Percentiles rank a stretch among this genome's conserved stretches.
phyloP scores from a whole-genome alignment of 192 early-diverging fungal species.

The Gaertneriomyces sp. region DNA sequence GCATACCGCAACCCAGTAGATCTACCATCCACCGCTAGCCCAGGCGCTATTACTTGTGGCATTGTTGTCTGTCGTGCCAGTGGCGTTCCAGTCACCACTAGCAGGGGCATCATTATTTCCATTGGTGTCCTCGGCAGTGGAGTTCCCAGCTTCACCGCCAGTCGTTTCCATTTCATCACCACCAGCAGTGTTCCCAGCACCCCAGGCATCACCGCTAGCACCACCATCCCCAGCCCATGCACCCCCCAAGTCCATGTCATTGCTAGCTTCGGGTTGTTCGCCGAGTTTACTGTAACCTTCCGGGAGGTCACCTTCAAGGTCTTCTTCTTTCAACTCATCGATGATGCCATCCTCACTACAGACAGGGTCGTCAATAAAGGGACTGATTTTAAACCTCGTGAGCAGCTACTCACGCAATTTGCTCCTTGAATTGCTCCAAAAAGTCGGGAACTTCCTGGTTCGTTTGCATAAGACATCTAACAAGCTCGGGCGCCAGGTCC shows the following conservation, averaged over 20 bases:
- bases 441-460: slow-evolving; percentile 75
- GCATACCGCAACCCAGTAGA: too few species aligned
- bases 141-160: neutral
- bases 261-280: neutral
- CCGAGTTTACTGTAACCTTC: slow-evolving; percentile 15
- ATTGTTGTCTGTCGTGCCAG: neutral
- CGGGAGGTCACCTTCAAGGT: slow-evolving; percentile 27
- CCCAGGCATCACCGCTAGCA: slow-evolving; percentile 9
- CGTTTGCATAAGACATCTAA: slow-evolving; percentile 85
- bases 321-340: slow-evolving; percentile 25
- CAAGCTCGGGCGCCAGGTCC: slow-evolving; percentile 60
- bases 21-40: too few species aligned
- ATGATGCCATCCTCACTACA: neutral
- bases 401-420: neutral
- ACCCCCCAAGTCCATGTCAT: neutral
- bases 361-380: neutral
- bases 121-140: neutral
- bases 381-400: neutral
- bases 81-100: neutral
- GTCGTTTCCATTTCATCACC: neutral
- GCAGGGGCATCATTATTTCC: neutral
- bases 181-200: slow-evolving; percentile 9
- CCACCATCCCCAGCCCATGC: slow-evolving; percentile 9
- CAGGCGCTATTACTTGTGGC: too few species aligned
- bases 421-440: slow-evolving; percentile 18